Percentiles rank a stretch among this genome's conserved stretches.
Evolutionary conservation across 1,139 yeast genomes (phyloP).

Genomic region (Candida buenavistaensis): DNA sequence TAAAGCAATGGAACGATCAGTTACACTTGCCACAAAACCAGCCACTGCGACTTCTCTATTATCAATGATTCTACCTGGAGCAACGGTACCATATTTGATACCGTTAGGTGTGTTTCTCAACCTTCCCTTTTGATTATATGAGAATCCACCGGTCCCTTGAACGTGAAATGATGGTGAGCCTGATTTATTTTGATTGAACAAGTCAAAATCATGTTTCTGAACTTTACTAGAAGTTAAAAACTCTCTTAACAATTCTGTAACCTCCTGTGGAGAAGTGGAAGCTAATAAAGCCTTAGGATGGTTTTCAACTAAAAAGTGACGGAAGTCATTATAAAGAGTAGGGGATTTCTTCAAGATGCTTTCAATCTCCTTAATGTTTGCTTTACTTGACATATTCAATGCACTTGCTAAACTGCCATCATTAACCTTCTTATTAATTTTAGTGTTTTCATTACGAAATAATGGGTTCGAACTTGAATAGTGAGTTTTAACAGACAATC

Average conservation of each 20-base stretch:
- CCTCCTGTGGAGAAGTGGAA: constrained; percentile 10
- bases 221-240: constrained; percentile 26
- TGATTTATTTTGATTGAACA: constrained; percentile 18
- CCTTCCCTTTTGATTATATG: constrained; percentile 72
- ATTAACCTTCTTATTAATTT: constrained; percentile 18
- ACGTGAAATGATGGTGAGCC: constrained; percentile 17
- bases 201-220: constrained; percentile 19
- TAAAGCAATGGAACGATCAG: constrained; percentile 39
- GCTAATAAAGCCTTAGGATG: constrained; percentile 35
- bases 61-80: constrained; percentile 69
- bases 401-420: constrained; percentile 30
- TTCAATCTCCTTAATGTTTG: constrained; percentile 28
- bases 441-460: constrained; percentile 27
- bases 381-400: constrained; percentile 32
- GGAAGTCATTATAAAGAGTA: constrained; percentile 30
- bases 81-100: constrained; percentile 53
- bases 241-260: constrained; percentile 26
- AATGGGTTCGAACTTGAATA: constrained; percentile 33
- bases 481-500: constrained; percentile 35
- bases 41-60: constrained; percentile 65
- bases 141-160: constrained; percentile 73
- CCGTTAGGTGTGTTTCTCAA: constrained; percentile 77
- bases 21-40: constrained; percentile 61
- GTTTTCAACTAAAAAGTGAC: constrained; percentile 33
- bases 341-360: constrained; percentile 34